Base-by-base conservation (phyloP, 169 alveolate genomes). In the Perkinsus olseni region DNA sequence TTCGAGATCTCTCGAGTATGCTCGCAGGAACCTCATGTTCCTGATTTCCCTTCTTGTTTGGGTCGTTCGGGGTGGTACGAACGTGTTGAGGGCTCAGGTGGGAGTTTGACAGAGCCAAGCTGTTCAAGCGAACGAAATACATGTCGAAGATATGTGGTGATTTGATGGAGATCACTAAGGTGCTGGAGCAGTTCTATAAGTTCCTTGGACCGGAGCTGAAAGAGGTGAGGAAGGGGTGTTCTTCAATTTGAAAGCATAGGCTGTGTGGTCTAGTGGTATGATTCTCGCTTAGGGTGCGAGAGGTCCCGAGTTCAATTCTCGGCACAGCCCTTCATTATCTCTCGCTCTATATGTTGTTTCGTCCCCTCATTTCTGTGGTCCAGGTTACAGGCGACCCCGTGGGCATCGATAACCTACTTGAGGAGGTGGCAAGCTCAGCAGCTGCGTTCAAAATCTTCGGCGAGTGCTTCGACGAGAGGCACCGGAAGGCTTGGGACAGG, bases 251-350 rank as follows among this genome's bases (percentile, higher is more conserved):
- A 11, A 6, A 62, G 82, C 31, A 62, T 62, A 93, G 95, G 95
- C 95, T 94, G 95, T 92, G 96, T 97, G 97, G 99, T 98, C 99
- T 98, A 98, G 99, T 98, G 99, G 99, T 97, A 98, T 98, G 99
- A 98, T 98, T 98, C 99, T 98, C 99, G 99, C 99, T 98, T 98
- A 98, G 99, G 99, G 99, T 98, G 99, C 99, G 99, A 98, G 99
- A 98, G 99, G 99, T 98, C 99, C 99, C 99, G 99, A 99, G 99
- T 98, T 98, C 99, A 98, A 98, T 97, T 98, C 99, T 99, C 99
- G 99, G 99, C 96, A 96, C 98, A 95, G 98, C 98, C 98, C 98
- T 28, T 0, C 17, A 6, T 24, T 62, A 62, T 62, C 21, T 40
- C 50, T 40, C 3, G 11, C 50, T 40, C 11, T 40, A 40, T 40